Percentiles rank a stretch among this genome's conserved stretches.
Conservation (phyloP, 805 yeast species). For the Ogataea pilisensis region DNA sequence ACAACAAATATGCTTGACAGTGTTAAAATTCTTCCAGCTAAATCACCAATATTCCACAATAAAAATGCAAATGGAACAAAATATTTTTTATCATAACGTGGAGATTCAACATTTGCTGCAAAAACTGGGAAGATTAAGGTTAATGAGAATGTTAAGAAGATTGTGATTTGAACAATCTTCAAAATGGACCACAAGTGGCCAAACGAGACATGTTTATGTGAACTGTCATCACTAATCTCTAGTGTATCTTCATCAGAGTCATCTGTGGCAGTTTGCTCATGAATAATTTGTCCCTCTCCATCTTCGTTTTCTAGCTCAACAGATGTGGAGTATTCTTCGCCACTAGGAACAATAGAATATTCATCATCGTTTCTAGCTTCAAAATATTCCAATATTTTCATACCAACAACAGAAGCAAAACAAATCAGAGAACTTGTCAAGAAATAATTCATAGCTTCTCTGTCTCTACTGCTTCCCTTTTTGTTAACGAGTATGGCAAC, state of each 20-base stretch:
- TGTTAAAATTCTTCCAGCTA: conserved; percentile 71
- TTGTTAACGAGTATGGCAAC: conserved; percentile 38
- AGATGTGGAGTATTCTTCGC: not conserved
- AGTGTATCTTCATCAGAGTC: not conserved
- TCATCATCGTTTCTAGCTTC: conserved; percentile 2
- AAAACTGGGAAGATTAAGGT: conserved; percentile 86
- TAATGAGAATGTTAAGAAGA: conserved; percentile 67
- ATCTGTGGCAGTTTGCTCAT: not conserved
- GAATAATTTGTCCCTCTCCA: no score
- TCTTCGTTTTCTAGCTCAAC: conserved; percentile 9
- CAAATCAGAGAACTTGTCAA: conserved; percentile 26
- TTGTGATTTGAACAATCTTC: conserved; percentile 59
- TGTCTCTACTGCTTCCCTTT: conserved; percentile 18
- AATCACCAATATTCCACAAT: conserved; percentile 88
- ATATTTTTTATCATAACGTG: conserved; percentile 34
- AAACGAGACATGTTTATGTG: conserved; percentile 53
- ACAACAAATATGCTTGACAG: conserved; percentile 43
- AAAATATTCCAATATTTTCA: conserved; percentile 21
- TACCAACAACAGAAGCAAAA: conserved; percentile 14
- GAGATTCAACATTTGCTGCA: conserved; percentile 65
- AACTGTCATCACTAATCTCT: not conserved
- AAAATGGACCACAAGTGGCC: conserved; percentile 56
- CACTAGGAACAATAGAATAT: not conserved
- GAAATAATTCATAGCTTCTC: conserved; percentile 36
- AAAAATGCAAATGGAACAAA: conserved; percentile 74